Conservation (phyloP, 2,329 filamentous ascomycete species). For the Paecilomyces sp. region DNA sequence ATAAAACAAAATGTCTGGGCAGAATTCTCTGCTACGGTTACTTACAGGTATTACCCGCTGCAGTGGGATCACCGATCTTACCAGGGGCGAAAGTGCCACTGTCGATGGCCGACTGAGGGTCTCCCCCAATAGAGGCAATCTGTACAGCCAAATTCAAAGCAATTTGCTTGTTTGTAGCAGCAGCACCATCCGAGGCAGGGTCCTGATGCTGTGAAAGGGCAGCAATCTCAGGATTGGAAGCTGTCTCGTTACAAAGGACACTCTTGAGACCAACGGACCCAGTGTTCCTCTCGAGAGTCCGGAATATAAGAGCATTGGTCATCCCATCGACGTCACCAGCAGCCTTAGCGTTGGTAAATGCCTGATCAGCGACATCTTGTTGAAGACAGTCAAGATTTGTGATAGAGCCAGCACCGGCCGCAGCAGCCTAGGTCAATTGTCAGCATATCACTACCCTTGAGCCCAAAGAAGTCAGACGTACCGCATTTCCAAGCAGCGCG, state of each 20-base stretch:
- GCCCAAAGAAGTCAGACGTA: not conserved
- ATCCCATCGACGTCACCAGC: constrained; percentile 47
- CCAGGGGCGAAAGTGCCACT: constrained; percentile 59
- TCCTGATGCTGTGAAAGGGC: constrained; percentile 61
- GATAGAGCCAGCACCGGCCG: constrained; percentile 42
- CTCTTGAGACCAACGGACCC: constrained; percentile 51
- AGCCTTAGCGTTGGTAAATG: constrained; percentile 54
- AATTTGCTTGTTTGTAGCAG: constrained; percentile 54
- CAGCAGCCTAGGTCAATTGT: constrained; percentile 29
- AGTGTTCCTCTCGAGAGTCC: constrained; percentile 55
- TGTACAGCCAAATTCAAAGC: constrained; percentile 53
- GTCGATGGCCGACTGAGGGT: constrained; percentile 55
- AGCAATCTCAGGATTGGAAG: constrained; percentile 59
- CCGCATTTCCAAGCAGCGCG: constrained; percentile 45
- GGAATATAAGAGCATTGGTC: constrained; percentile 48
- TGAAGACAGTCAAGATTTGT: constrained; percentile 53
- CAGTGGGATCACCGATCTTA: constrained; percentile 45
- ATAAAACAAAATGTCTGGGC: not conserved
- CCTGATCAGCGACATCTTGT: constrained; percentile 51
- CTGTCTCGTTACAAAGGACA: constrained; percentile 49
- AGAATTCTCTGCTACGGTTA: not conserved
- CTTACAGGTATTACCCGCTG: constrained; percentile 45
- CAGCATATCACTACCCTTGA: not conserved
- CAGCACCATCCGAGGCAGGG: constrained; percentile 53
- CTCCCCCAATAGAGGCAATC: constrained; percentile 54